Evolutionary conservation across 2,329 filamentous ascomycete genomes (phyloP).

Genomic region (Ophiocordyceps camponoti-floridani): DNA sequence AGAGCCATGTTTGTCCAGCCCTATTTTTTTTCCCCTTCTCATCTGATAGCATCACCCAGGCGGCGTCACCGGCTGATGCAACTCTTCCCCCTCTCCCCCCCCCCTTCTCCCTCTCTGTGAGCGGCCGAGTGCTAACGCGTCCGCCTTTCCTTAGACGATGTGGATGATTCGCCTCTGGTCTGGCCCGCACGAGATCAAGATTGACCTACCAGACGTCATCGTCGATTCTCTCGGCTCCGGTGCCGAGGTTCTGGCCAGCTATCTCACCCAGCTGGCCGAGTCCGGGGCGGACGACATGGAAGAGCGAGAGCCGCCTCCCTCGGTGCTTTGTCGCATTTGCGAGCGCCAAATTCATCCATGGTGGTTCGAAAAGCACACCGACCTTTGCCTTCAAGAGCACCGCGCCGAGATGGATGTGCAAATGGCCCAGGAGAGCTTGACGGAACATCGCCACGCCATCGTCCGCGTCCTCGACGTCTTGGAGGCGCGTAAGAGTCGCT

Average conservation of each 20-base stretch:
- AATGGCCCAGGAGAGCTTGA: slow-evolving; percentile 79
- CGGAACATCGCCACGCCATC: slow-evolving; percentile 84
- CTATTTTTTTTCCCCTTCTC: background rate
- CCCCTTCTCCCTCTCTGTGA: background rate
- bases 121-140: slow-evolving; percentile 1
- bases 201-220: slow-evolving; percentile 75
- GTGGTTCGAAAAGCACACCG: slow-evolving; percentile 99
- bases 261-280: slow-evolving; percentile 79
- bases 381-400: slow-evolving; percentile 89
- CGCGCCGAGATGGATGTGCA: slow-evolving; percentile 96
- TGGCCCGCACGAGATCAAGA: slow-evolving; percentile 78
- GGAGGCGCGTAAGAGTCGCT: slow-evolving; percentile 57
- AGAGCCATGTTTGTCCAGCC: slow-evolving; percentile 61
- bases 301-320: slow-evolving; percentile 66
- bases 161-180: slow-evolving; percentile 97
- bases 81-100: too few species aligned
- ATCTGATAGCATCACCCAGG: too few species aligned
- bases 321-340: slow-evolving; percentile 88
- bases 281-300: slow-evolving; percentile 57
- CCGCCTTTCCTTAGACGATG: slow-evolving; percentile 54
- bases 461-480: slow-evolving; percentile 88
- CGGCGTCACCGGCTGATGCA: too few species aligned
- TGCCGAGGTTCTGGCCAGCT: slow-evolving; percentile 84
- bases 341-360: slow-evolving; percentile 93
- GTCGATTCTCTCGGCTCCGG: slow-evolving; percentile 89